Evolutionary conservation across 2,329 filamentous ascomycete genomes (phyloP), one percentile per base, ranked within the genome.

Genomic region (Pseudogymnoascus verrucosus): DNA sequence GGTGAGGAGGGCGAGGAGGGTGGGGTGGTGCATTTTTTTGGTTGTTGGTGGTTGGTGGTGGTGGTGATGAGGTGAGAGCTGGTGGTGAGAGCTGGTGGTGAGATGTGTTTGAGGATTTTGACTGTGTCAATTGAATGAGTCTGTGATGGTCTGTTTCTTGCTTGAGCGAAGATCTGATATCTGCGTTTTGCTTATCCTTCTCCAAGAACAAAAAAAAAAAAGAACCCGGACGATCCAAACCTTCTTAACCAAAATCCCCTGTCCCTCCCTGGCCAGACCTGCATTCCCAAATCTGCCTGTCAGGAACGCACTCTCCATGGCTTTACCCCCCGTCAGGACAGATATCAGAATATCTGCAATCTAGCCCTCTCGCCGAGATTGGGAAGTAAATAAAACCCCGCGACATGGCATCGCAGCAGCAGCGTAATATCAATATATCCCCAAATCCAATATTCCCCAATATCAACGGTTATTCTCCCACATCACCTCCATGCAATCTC

Each of bases 11-110:
- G 60, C 6, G 62, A 64, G 57, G 63, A 68, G 36, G 23, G 37
- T 60, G 19, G 63, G 31, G 61, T 65, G 39, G 16, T 67, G 67
- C 66, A 67, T 67, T 47, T 65, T 66, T n/a, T n/a, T n/a, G 60
- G 10, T 1, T 28, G 28, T 5, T 28, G 5, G 14, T 28, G 28
- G 21, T 10, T 21, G 40, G 40, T 44, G 40, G 40, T 44, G 10
- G 5, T 16, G n/a, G n/a, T n/a, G n/a, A n/a, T n/a, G n/a, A n/a
- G n/a, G n/a, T n/a, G n/a, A n/a, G n/a, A n/a, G n/a, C n/a, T 28
- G 5, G 14, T 28, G 28, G 21, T 10, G 40, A n/a, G n/a, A n/a
- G n/a, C n/a, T n/a, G n/a, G 40, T 44, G 40, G 40, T 44, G 10
- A 2, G 10, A 19, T n/a, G 40, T 26, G 21, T 21, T 44, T 51